Evolutionary conservation across 768 basidiomycete genomes (phyloP).

Genomic region (Austroboletus festivus): DNA sequence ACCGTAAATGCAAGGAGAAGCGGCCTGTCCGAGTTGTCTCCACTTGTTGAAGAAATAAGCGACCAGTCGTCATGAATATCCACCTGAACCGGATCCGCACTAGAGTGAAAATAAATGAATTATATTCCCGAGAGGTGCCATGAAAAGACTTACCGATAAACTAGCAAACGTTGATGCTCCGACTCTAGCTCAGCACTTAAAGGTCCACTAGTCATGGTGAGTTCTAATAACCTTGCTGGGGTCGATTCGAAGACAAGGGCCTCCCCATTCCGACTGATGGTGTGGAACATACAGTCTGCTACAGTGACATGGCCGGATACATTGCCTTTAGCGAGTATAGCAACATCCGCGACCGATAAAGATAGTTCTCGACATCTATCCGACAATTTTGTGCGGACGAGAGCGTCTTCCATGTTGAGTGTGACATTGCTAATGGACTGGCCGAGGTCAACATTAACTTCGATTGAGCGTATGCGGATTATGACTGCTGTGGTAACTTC

Average conservation of each 20-base stretch:
- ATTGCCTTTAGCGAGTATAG: constrained; percentile 61
- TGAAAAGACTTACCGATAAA: constrained; percentile 59
- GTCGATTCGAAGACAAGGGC: constrained; percentile 29
- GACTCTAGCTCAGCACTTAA: constrained; percentile 67
- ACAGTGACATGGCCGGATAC: constrained; percentile 66
- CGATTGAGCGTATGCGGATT: constrained; percentile 68
- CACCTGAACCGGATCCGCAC: constrained; percentile 75
- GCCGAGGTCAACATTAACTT: constrained; percentile 78
- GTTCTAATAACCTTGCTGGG: constrained; percentile 59
- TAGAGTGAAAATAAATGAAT: constrained; percentile 28
- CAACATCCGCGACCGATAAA: constrained; percentile 55
- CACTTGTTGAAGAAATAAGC: constrained; percentile 37
- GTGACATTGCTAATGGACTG: constrained; percentile 76
- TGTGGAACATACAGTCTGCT: constrained; percentile 73
- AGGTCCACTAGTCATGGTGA: constrained; percentile 72
- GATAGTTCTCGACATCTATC: constrained; percentile 61
- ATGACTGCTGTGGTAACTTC: constrained; percentile 61
- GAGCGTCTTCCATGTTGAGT: constrained; percentile 59
- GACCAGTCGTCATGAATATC: constrained; percentile 85
- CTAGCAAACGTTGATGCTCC: constrained; percentile 69
- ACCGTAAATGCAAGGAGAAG: constrained; percentile 76
- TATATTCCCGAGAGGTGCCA: neutral
- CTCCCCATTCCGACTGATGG: constrained; percentile 56
- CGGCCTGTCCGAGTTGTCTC: constrained; percentile 45
- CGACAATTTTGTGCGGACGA: constrained; percentile 65